Base-by-base conservation (phyloP, 305 asterid species). In the Fraxinus dipetala region DNA sequence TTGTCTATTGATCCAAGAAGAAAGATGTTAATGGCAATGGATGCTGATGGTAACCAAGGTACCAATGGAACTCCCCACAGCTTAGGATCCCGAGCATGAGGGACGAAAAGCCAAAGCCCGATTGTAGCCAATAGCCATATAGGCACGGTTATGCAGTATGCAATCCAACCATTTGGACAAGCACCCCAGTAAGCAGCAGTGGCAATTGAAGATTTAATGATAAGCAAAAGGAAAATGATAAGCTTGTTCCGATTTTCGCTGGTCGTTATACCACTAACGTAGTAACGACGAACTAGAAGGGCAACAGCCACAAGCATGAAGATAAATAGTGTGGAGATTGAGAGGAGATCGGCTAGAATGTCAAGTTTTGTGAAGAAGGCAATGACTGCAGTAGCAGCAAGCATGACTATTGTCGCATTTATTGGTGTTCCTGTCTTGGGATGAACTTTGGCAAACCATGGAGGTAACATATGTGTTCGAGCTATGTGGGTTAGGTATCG, bases 381-480 rank as follows among this genome's bases (percentile, higher is more conserved):
- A 2, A 93, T 87, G 4, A 89, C 61, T 1, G 92, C 93, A 1
- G 97, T 90, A 0, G 92, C 92, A 0, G 61, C n/a, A 4, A 90
- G 90, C 97, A 93, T 90, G 4, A 70, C 84, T 0, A 89, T 59
- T 5, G 97, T 93, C 30, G 97, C 98, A 36, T 85, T 89, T 18
- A 89, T 78, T 0, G 98, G 98, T 0, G 98, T 93, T n/a, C 94
- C 93, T 0, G 98, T 93, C 80, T 79, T 90, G 32, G 80, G 77
- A 30, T 91, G 84, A 0, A 93, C 97, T 32, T 84, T 82, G 13
- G 95, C 93, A 2, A 93, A 87, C 97, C 92, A 89, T 0, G 97
- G 97, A 18, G 97, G 98, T 92, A 91, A 86, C 98, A 93, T 93
- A 36, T 93, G 97, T 1, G 98, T 90, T 0, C 98, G 90, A 0